Evolutionary conservation across 1,284 basidiomycete genomes (phyloP), one percentile per base, ranked within the genome.

Genomic region (Cerrena zonata): DNA sequence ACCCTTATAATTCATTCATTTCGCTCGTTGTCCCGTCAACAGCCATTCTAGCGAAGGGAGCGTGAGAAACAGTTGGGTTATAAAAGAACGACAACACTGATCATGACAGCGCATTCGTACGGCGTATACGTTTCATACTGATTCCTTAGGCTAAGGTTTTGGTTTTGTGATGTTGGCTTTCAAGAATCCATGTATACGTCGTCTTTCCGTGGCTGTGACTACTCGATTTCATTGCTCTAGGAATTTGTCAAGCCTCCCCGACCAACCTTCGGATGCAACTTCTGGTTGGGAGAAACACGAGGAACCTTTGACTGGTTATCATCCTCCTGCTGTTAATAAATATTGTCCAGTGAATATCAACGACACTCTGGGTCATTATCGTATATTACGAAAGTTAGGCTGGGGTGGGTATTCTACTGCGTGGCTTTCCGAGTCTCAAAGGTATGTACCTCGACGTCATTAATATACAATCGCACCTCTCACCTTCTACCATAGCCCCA

Each of bases 391-490:
- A 22, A 75, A 78, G 59, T 66, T 79, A 1, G 77, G 77, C 1
- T 79, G 74, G 75, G 77, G 77, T 26, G 69, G 69, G 53, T 77
- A 76, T 60, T 65, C 65, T 19, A 65, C 65, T 24, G 67, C 70
- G 21, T 70, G 70, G 70, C 62, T 72, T 23, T 69, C 65, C 23
- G 54, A 61, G 49, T 65, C 70, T 48, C 56, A 53, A 19, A 44
- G 50, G 68, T 66, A 45, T 21, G 61, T 59, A 2, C 21, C 47
- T 45, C 23, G 30, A 7, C 30, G 15, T 34, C 30, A 34, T 34
- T 7, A 34, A 15, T 41, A 7, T 15, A 18, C 41, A 24, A 10
- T 18, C 5, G 3, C 19, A 5, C 27, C 34, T 7, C 7, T 42
- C 7, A 41, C 36, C 3, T 13, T 41, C 40, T 40, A 18, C 12